Conservation (phyloP, 208 protist genomes). For the Crithidia expoeki region DNA sequence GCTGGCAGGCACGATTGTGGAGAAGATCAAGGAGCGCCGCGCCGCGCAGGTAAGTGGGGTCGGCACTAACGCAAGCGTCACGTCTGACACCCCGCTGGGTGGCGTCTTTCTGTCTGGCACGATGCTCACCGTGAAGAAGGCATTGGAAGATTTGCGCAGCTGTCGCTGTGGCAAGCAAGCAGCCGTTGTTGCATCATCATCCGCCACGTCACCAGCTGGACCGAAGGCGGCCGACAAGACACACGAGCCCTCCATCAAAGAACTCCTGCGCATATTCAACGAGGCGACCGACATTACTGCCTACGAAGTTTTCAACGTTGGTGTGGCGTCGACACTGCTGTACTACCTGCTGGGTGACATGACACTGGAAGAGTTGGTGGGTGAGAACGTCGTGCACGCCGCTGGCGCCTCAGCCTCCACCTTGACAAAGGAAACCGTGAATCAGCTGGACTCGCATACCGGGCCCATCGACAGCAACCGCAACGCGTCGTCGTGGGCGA, state of each 20-base stretch:
- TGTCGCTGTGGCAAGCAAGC: conserved; percentile 15
- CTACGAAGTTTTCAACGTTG: conserved; percentile 54
- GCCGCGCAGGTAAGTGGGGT: neutral
- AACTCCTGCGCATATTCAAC: conserved; percentile 41
- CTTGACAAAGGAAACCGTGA: conserved; percentile 17
- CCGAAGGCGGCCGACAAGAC: conserved; percentile 8
- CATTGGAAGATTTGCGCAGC: conserved; percentile 23
- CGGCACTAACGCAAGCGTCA: conserved; percentile 11
- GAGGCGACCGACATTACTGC: conserved; percentile 43
- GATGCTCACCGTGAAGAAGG: conserved; percentile 29
- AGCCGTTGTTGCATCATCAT: neutral
- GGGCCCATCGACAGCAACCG: conserved; percentile 27
- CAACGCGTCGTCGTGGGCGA: conserved; percentile 41
- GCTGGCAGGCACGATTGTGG: conserved; percentile 26
- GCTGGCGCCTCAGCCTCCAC: conserved; percentile 45
- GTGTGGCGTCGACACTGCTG: conserved; percentile 41
- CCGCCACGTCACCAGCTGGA: neutral
- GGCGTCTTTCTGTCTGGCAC: conserved; percentile 17
- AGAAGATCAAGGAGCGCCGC: conserved; percentile 31
- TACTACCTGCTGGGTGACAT: conserved; percentile 48
- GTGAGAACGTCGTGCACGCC: conserved; percentile 29
- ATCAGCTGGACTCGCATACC: conserved; percentile 2
- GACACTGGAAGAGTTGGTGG: conserved; percentile 37
- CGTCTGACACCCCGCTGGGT: conserved; percentile 11
- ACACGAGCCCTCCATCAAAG: conserved; percentile 31